phyloP scores from a whole-genome alignment of 1,284 basidiomycete species.

The Ustilago nuda region DNA sequence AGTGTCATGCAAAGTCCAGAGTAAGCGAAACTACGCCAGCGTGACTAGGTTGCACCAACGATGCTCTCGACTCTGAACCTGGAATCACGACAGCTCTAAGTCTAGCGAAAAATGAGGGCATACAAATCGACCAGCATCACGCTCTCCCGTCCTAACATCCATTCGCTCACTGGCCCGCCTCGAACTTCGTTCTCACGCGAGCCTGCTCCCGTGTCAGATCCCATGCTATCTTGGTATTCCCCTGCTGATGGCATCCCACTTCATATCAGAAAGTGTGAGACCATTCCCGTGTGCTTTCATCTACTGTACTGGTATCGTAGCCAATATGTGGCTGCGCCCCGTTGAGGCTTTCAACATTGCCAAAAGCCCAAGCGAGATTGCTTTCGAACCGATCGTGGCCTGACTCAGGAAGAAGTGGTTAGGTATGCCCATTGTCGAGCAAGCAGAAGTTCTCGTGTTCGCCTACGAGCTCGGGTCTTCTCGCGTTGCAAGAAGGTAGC shows the following conservation, averaged over 20 bases:
- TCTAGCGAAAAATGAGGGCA: background rate
- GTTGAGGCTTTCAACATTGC: background rate
- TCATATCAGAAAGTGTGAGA: background rate
- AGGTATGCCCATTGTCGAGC: background rate
- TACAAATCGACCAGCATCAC: background rate
- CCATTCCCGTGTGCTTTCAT: constrained; percentile 4
- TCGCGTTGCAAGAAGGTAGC: background rate
- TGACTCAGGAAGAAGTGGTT: constrained; percentile 15
- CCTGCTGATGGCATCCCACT: background rate
- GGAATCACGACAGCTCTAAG: background rate
- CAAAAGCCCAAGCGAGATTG: background rate
- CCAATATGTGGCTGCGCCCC: background rate
- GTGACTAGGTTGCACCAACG: background rate
- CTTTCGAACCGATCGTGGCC: constrained; percentile 9
- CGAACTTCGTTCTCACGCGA: constrained; percentile 4
- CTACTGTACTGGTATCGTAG: background rate
- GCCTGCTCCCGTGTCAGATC: constrained; percentile 9
- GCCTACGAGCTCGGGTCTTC: constrained; percentile 5
- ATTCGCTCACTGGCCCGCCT: background rate
- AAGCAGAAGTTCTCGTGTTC: background rate
- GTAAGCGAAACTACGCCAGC: background rate
- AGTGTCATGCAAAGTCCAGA: background rate
- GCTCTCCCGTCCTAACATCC: background rate
- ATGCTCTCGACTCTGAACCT: background rate
- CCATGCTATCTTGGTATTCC: background rate